Evolutionary conservation across 2,329 filamentous ascomycete species (phyloP).

Genomic region (Phialemoniopsis sp.): DNA sequence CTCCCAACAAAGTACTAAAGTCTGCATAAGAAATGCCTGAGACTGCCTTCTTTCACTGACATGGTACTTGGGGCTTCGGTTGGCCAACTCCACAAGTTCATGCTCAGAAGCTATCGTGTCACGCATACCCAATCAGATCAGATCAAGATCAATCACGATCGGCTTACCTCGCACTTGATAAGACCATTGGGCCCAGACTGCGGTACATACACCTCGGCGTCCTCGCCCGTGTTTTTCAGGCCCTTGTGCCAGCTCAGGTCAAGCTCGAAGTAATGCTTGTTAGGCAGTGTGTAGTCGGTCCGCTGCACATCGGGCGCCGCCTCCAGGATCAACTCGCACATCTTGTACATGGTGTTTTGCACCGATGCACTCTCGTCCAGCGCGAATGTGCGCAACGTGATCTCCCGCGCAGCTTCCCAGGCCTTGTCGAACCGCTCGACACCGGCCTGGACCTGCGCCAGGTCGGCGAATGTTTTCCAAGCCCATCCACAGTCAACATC

Average conservation of each 20-base stretch:
- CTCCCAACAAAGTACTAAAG: too few relatives aligned
- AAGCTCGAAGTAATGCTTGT: constrained; percentile 99
- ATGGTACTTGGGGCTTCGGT: too few relatives aligned
- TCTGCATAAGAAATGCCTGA: too few relatives aligned
- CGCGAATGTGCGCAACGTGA: constrained; percentile 90
- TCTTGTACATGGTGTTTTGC: constrained; percentile 98
- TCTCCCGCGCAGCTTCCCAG: constrained; percentile 71
- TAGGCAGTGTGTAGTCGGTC: constrained; percentile 83
- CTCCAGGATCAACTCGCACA: constrained; percentile 82
- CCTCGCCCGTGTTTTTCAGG: constrained; percentile 88
- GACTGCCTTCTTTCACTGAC: too few relatives aligned
- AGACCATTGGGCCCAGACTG: constrained; percentile 92
- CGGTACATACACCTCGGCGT: constrained; percentile 92
- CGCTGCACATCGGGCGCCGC: constrained; percentile 66
- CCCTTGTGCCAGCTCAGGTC: constrained; percentile 97
- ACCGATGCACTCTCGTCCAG: constrained; percentile 88
- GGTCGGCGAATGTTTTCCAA: constrained; percentile 68
- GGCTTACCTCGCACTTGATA: constrained; percentile 86
- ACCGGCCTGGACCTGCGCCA: constrained; percentile 63
- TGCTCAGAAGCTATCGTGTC: too few relatives aligned
- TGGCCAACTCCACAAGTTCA: too few relatives aligned
- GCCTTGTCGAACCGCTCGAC: constrained; percentile 71
- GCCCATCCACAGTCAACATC: constrained; percentile 85
- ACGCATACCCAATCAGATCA: background rate
- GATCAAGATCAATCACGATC: constrained; percentile 27